These are phyloP conservation scores for Mentha longifolia DNA, from an alignment of 257 asterid genomes.

Conservation along the genomic window DNA sequence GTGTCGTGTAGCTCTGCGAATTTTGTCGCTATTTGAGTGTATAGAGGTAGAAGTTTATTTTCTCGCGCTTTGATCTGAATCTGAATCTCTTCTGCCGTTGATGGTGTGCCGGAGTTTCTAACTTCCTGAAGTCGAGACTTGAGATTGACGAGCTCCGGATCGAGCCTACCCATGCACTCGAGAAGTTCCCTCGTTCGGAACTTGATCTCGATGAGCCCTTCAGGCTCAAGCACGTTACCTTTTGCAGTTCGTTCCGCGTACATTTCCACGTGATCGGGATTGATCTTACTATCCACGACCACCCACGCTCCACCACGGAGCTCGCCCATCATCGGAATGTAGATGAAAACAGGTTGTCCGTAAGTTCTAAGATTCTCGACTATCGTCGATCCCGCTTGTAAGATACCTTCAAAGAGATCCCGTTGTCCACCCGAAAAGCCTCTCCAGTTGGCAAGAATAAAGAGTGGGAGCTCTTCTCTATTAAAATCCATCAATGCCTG, in stretches of 20 bases:
- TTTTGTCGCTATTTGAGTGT: constrained; percentile 90
- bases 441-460: constrained; percentile 98
- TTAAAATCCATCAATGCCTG: constrained; percentile 96
- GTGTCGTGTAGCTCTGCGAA: constrained; percentile 96
- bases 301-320: constrained; percentile 99
- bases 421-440: constrained; percentile 99
- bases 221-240: constrained; percentile 97
- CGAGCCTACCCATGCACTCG: constrained; percentile 96
- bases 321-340: constrained; percentile 94
- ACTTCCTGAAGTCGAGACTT: constrained; percentile 64
- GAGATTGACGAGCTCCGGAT: constrained; percentile 63
- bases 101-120: constrained; percentile 35
- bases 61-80: constrained; percentile 71
- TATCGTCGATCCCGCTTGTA: constrained; percentile 95
- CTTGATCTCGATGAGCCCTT: constrained; percentile 90
- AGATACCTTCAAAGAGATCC: constrained; percentile 96
- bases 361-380: constrained; percentile 92
- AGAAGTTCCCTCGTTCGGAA: constrained; percentile 75
- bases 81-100: constrained; percentile 46
- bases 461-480: constrained; percentile 82
- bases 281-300: constrained; percentile 89
- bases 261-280: constrained; percentile 91
- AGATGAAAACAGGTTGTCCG: constrained; percentile 83
- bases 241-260: constrained; percentile 85
- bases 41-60: constrained; percentile 83